phyloP scores from a whole-genome alignment of 192 early-diverging fungal species.

The Funneliformis geosporum region DNA sequence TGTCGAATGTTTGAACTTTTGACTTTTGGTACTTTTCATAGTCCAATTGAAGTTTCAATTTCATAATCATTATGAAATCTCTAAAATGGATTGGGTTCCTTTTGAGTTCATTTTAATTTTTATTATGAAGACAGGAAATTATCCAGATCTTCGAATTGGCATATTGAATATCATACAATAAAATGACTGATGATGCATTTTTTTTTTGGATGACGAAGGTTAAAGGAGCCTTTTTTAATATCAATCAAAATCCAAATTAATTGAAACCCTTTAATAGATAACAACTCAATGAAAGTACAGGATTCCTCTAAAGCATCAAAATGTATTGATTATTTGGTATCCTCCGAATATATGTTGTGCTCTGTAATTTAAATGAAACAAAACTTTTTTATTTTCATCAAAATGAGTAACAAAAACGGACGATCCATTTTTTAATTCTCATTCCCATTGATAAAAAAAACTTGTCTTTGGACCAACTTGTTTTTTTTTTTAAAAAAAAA shows the following conservation, averaged over 20 bases:
- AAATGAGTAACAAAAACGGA: too few relatives aligned
- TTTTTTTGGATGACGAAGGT: not conserved
- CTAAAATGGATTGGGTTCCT: not conserved
- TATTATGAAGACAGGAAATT: not conserved
- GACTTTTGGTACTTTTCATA: too few relatives aligned
- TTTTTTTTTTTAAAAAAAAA: too few relatives aligned
- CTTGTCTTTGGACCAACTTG: too few relatives aligned
- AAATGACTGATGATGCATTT: not conserved
- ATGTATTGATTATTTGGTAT: too few relatives aligned
- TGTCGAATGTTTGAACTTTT: too few relatives aligned
- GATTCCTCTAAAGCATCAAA: not conserved
- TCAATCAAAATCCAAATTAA: not conserved
- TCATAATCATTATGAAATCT: not conserved
- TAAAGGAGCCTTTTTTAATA: not conserved
- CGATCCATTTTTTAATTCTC: too few relatives aligned
- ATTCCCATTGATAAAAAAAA: too few relatives aligned
- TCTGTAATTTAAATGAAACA: too few relatives aligned
- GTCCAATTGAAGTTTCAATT: not conserved
- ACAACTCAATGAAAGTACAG: not conserved
- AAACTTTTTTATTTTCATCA: too few relatives aligned
- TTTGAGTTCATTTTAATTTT: not conserved
- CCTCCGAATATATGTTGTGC: not conserved
- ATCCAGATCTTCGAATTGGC: not conserved
- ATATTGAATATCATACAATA: not conserved
- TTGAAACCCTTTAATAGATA: conserved; percentile 2